These are phyloP conservation scores for Neurospora africana DNA, from an alignment of 495 filamentous ascomycete genomes.

Conservation along the genomic window DNA sequence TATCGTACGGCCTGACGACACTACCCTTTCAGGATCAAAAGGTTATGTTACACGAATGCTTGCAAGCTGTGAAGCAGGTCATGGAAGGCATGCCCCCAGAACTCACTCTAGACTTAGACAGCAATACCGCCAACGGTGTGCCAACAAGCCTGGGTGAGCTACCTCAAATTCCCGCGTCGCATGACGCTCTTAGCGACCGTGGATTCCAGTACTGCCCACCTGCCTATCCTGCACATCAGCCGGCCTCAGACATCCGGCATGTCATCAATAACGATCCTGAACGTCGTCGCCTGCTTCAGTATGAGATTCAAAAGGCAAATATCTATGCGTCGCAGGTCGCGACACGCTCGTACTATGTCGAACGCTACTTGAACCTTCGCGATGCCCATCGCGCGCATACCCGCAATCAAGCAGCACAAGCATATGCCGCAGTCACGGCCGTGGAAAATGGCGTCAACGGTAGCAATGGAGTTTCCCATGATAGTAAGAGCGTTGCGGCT, in stretches of 20 bases:
- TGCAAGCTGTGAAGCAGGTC: conserved; percentile 49
- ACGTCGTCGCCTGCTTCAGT: conserved; percentile 50
- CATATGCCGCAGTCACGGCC: conserved; percentile 2
- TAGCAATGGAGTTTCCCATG: conserved; percentile 4
- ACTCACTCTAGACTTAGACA: conserved; percentile 39
- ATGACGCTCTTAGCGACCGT: conserved; percentile 3
- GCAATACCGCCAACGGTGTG: conserved; percentile 3
- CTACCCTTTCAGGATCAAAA: conserved; percentile 65
- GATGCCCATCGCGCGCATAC: conserved; percentile 38
- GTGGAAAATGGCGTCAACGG: conserved; percentile 13
- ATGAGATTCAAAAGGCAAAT: conserved; percentile 77
- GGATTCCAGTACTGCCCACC: conserved; percentile 28
- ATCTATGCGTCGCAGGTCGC: conserved; percentile 66
- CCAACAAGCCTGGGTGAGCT: background rate
- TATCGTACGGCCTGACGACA: conserved; percentile 59
- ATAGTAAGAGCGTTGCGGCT: conserved; percentile 15
- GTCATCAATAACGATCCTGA: conserved; percentile 22
- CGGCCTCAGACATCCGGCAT: conserved; percentile 28
- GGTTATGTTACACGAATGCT: conserved; percentile 47
- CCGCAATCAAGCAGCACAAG: conserved; percentile 11
- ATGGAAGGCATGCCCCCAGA: conserved; percentile 50
- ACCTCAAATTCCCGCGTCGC: conserved; percentile 4
- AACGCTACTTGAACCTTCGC: conserved; percentile 63
- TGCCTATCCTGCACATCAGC: conserved; percentile 19
- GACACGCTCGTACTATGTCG: conserved; percentile 69